A percentile compares a stretch with the other conserved stretches of the same genome.
Evolutionary conservation across 2,329 filamentous ascomycete genomes (phyloP).

Genomic region (Scytalidium lignicola): DNA sequence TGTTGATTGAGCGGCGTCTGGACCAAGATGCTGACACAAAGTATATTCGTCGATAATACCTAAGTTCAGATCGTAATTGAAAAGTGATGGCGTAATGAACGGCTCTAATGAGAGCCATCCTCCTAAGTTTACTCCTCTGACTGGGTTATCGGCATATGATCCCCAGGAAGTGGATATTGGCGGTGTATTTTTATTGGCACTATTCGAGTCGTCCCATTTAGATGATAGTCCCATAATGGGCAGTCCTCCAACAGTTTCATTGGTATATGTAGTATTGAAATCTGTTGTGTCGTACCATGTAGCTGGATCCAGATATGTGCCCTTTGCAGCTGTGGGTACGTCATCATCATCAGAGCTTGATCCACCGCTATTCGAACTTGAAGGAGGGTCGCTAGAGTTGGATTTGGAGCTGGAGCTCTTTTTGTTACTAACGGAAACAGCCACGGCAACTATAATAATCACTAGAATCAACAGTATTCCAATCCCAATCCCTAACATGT

Average conservation of each 20-base stretch:
- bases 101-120: constrained; percentile 94
- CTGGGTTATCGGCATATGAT: constrained; percentile 70
- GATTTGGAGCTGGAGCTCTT: constrained; percentile 33
- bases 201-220: constrained; percentile 76
- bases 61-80: constrained; percentile 53
- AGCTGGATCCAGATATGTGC: constrained; percentile 80
- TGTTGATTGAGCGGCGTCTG: constrained; percentile 53
- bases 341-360: constrained; percentile 38
- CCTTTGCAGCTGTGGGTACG: constrained; percentile 58
- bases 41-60: constrained; percentile 86
- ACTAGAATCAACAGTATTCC: constrained; percentile 50
- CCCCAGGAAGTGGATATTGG: constrained; percentile 71
- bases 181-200: constrained; percentile 75
- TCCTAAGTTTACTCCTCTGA: constrained; percentile 86
- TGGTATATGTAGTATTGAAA: constrained; percentile 93
- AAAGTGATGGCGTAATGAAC: constrained; percentile 91
- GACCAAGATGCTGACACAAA: constrained; percentile 65
- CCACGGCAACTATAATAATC: constrained; percentile 63
- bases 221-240: constrained; percentile 84
- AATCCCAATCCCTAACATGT: constrained; percentile 41
- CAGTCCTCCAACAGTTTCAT: constrained; percentile 76
- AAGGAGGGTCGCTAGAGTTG: constrained; percentile 1
- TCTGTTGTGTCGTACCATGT: constrained; percentile 85
- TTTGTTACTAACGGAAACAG: constrained; percentile 62
- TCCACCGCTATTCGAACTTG: constrained; percentile 41